phyloP scores from a whole-genome alignment of 2,329 filamentous ascomycete species.

The Verruconis gallopava region DNA sequence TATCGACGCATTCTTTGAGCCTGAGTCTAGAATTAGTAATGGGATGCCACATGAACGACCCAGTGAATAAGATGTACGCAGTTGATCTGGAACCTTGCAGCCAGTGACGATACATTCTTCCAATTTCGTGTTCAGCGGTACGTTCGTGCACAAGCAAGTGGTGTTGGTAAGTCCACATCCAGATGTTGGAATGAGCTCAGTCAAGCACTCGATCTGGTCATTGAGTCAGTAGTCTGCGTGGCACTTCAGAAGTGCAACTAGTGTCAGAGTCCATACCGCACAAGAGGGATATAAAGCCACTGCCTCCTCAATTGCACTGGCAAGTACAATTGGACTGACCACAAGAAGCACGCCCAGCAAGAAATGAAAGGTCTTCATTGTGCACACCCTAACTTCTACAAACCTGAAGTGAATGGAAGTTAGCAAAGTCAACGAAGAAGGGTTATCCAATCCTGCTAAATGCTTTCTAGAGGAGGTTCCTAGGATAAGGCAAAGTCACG shows the following conservation, averaged over 20 bases:
- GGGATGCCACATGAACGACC: too few relatives aligned
- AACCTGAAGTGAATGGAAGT: too few relatives aligned
- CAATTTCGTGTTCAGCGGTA: conserved; percentile 20
- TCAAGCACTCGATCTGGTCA: conserved; percentile 16
- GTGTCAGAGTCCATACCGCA: too few relatives aligned
- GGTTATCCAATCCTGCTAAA: too few relatives aligned
- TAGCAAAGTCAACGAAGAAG: too few relatives aligned
- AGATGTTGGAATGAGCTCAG: conserved; percentile 20
- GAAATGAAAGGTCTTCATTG: not conserved
- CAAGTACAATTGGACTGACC: not conserved
- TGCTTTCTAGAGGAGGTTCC: not conserved
- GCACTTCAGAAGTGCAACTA: too few relatives aligned
- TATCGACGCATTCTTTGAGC: not conserved
- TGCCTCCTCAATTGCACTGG: not conserved
- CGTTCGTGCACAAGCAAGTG: conserved; percentile 28
- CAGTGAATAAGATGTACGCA: not conserved
- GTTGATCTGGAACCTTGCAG: not conserved
- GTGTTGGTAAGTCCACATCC: conserved; percentile 25
- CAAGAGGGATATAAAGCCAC: not conserved
- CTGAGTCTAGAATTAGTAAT: too few relatives aligned
- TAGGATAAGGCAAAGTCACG: too few relatives aligned
- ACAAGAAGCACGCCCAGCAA: not conserved
- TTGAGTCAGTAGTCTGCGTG: too few relatives aligned
- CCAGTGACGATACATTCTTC: conserved; percentile 21
- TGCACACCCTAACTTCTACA: too few relatives aligned